These are phyloP conservation scores for Dryadomyces quercus-mongolicae DNA, from an alignment of 2,329 filamentous ascomycete genomes.

Conservation along the genomic window DNA sequence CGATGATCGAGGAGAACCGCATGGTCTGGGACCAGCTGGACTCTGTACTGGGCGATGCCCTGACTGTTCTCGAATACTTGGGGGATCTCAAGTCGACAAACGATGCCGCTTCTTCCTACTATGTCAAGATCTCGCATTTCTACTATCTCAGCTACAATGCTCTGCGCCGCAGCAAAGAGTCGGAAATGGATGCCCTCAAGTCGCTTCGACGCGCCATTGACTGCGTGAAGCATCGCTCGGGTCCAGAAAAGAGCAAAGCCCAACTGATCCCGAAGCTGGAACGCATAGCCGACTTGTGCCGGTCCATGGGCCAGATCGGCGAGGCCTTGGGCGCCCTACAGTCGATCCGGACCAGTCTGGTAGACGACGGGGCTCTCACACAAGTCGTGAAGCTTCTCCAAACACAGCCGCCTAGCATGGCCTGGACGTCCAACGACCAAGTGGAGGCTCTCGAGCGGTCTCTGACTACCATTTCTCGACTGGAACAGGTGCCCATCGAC, in stretches of 20 bases:
- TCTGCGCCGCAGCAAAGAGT: constrained; percentile 30
- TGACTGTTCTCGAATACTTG: constrained; percentile 40
- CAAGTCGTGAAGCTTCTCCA: constrained; percentile 37
- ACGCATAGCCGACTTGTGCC: constrained; percentile 50
- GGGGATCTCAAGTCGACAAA: constrained; percentile 22
- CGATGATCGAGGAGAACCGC: constrained; percentile 32
- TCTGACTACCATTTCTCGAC: constrained; percentile 45
- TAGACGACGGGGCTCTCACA: constrained; percentile 45
- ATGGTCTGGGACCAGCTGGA: constrained; percentile 44
- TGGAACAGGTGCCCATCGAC: constrained; percentile 43
- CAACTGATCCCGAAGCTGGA: constrained; percentile 54
- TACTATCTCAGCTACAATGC: constrained; percentile 54
- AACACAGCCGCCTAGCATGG: constrained; percentile 33
- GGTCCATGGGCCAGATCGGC: constrained; percentile 35
- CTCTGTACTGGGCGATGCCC: constrained; percentile 42
- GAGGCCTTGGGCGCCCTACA: constrained; percentile 47
- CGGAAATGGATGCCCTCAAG: constrained; percentile 28
- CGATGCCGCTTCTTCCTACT: constrained; percentile 26
- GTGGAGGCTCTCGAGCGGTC: constrained; percentile 44
- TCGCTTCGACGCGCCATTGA: constrained; percentile 54
- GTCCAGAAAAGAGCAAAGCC: constrained; percentile 44
- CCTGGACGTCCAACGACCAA: constrained; percentile 41
- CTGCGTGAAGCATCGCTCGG: constrained; percentile 40
- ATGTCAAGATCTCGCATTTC: constrained; percentile 57
- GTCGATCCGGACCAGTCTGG: constrained; percentile 48